Evolutionary conservation across 768 basidiomycete genomes (phyloP).

Genomic region (Leccinum subgranulosum): DNA sequence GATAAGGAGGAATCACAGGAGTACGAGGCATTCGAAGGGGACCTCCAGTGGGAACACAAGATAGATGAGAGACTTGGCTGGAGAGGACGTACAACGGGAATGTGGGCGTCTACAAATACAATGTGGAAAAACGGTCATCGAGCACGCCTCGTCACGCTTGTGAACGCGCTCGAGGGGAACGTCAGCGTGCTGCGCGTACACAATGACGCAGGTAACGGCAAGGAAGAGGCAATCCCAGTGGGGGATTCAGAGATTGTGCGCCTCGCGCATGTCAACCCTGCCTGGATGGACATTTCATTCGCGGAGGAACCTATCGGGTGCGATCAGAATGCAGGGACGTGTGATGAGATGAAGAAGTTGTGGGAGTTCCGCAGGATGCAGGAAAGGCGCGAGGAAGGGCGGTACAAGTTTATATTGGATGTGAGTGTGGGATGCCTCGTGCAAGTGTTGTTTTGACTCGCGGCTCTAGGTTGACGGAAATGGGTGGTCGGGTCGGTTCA

Average conservation of each 20-base stretch:
- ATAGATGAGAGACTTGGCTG: slow-evolving; percentile 59
- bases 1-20: not conserved
- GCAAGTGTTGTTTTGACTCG: not conserved
- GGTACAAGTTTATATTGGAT: slow-evolving; percentile 60
- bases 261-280: slow-evolving; percentile 46
- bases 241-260: slow-evolving; percentile 33
- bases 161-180: slow-evolving; percentile 41
- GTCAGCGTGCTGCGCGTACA: slow-evolving; percentile 38
- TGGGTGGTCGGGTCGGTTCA: slow-evolving; percentile 71
- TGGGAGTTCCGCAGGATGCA: slow-evolving; percentile 52
- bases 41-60: slow-evolving; percentile 66
- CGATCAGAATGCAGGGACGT: slow-evolving; percentile 28
- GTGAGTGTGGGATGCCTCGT: slow-evolving; percentile 30
- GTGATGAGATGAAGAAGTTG: slow-evolving; percentile 40
- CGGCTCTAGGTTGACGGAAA: slow-evolving; percentile 51
- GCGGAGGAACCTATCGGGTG: slow-evolving; percentile 45
- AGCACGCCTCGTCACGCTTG: slow-evolving; percentile 40
- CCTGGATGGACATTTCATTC: slow-evolving; percentile 61
- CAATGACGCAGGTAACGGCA: not conserved
- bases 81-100: slow-evolving; percentile 76
- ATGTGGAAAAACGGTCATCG: slow-evolving; percentile 54
- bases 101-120: slow-evolving; percentile 36
- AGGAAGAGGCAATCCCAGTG: slow-evolving; percentile 26
- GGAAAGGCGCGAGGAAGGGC: slow-evolving; percentile 45
- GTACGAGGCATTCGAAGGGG: slow-evolving; percentile 36